Base-by-base conservation (phyloP, 1,139 yeast species). In the Candida tunisiensis region DNA sequence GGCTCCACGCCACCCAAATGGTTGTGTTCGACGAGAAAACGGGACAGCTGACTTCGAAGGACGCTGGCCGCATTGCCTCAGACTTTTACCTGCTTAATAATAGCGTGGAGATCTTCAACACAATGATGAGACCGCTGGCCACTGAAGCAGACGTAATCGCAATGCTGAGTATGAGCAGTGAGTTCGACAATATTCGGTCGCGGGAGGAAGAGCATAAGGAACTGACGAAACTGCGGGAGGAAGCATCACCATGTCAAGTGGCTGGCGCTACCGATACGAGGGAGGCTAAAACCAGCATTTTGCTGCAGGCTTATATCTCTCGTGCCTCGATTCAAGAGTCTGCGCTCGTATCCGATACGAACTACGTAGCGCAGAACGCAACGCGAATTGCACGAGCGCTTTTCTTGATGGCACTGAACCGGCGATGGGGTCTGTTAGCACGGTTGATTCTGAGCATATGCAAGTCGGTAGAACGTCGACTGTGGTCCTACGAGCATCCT, bases 401-500 rank as follows among this genome's bases (percentile, higher is more conserved):
- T 27, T 83, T 91, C 41, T 55, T 85, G 33, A 70, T 91, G 36
- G 91, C 93, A 21, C 59, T 85, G 25, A 78, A 80, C 44, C 62
- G 96, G 39, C 61, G 91, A 36, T 88, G 96, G 96, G 95, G 95
- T 3, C 51, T 58, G 7, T 71, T 83, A 38, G 67, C 88, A 39
- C 68, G 70, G 34, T 66, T 77, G 17, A 65, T 83, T 66, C 55
- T 85, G 21, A 65, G 78, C 13, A 61, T 85, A 16, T 88, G 96
- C 49, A 82, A 83, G 42, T 72, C 94, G 5, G 69, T 91, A 33
- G 94, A 85, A 37, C 69, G 65, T 40, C 60, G 91, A 37, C 45
- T 78, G 8, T 91, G 98, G 98, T 69, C 85, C 1, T 82, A 74
- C 53, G 82, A 77, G 36, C 96, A 88, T 48, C 96, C 98, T 1